Evolutionary conservation across 306 rosid species (phyloP), one percentile per base, ranked within the genome.

Genomic region (Cucumis melo): DNA sequence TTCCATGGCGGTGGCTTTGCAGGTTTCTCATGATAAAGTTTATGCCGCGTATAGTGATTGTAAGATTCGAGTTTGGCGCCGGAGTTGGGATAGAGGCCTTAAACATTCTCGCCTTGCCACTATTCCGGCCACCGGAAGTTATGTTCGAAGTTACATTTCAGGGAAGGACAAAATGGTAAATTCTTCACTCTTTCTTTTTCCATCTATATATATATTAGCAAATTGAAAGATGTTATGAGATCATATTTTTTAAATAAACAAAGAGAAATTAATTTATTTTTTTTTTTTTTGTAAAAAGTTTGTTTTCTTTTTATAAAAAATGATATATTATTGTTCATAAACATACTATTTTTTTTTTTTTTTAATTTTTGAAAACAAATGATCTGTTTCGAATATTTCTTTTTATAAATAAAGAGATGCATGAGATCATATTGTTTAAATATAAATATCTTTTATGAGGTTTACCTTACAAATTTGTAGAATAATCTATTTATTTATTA

Each of bases 21-120:
- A 88, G 38, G 96, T 85, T 32, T 88, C 88, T n/a, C 87, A 91
- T 71, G 94, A 93, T 19, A 88, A 86, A 20, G 90, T 93, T 56
- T 93, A 85, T 78, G 97, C 94, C n/a, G 98, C 98, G 6, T 91
- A 91, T 71, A 91, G 89, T 19, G 98, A 93, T 74, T 93, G 94
- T 11, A 91, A 88, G 82, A 88, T 93, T 74, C 76, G 97, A 56
- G 81, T 87, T 16, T 93, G 98, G 97, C 88, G 87, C 55, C 84
- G 88, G 68, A 80, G 81, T 20, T 90, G 90, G 94, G 96, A 90
- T 44, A 89, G 90, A 34, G 86, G 82, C 27, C 81, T 88, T 85
- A 88, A 86, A 83, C 98, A 91, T 83, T 86, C 86, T 17, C 87
- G 92, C 0, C 73, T 90, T 71, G 94, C 81, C 3, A 90, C 96